phyloP scores from a whole-genome alignment of 2,329 filamentous ascomycete species.

The Fusarium nygamai region DNA sequence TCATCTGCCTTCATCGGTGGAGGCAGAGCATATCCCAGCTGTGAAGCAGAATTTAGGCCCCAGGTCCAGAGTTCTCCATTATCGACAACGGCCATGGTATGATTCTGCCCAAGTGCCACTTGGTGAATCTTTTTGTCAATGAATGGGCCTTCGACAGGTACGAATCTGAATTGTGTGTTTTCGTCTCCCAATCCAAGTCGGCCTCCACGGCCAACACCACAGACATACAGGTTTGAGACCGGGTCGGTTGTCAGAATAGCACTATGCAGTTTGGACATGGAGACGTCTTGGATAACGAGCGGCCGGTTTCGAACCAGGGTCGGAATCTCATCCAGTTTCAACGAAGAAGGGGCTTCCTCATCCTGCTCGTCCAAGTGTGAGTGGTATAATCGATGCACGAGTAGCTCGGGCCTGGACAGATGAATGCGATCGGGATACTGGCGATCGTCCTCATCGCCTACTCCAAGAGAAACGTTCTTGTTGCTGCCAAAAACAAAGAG shows the following conservation, averaged over 20 bases:
- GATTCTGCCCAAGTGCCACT: slow-evolving; percentile 91
- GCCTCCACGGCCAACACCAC: slow-evolving; percentile 90
- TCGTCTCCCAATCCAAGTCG: slow-evolving; percentile 91
- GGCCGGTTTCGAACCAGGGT: slow-evolving; percentile 76
- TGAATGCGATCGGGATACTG: slow-evolving; percentile 89
- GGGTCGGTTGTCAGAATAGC: slow-evolving; percentile 89
- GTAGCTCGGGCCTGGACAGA: slow-evolving; percentile 78
- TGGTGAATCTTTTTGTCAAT: slow-evolving; percentile 77
- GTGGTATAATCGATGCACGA: slow-evolving; percentile 77
- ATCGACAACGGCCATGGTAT: slow-evolving; percentile 86
- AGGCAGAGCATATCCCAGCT: slow-evolving; percentile 86
- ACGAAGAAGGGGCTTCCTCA: slow-evolving; percentile 42
- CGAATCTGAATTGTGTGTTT: slow-evolving; percentile 86
- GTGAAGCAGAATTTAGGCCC: slow-evolving; percentile 87
- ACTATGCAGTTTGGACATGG: slow-evolving; percentile 91
- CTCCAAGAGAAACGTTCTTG: slow-evolving; percentile 90
- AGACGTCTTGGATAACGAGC: slow-evolving; percentile 80
- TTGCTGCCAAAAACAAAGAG: slow-evolving; percentile 96
- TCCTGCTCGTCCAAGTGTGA: slow-evolving; percentile 68
- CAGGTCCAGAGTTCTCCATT: slow-evolving; percentile 93
- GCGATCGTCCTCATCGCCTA: slow-evolving; percentile 95
- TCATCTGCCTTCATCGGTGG: slow-evolving; percentile 75
- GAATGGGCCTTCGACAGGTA: slow-evolving; percentile 81
- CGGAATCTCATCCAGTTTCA: slow-evolving; percentile 68
- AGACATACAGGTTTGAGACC: slow-evolving; percentile 90